These are phyloP conservation scores for Metschnikowia orientalis DNA, from an alignment of 805 yeast species.

Conservation along the genomic window DNA sequence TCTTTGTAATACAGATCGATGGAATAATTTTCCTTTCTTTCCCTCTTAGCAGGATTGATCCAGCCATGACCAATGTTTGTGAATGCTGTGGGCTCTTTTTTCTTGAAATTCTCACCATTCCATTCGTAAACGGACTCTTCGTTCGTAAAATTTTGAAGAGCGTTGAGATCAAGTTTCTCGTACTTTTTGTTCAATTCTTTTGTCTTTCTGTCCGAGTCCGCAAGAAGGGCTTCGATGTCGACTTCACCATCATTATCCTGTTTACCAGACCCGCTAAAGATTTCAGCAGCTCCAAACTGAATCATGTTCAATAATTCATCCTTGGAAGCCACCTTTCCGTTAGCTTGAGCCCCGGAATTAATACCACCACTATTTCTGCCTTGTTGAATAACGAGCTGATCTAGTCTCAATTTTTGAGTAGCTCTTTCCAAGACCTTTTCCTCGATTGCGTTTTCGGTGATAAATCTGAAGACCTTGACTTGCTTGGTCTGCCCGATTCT, in stretches of 20 bases:
- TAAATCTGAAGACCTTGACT: constrained; percentile 71
- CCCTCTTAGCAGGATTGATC: constrained; percentile 85
- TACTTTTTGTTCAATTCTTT: constrained; percentile 58
- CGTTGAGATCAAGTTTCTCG: constrained; percentile 66
- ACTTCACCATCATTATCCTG: constrained; percentile 42
- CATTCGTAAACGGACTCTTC: constrained; percentile 74
- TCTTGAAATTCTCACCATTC: constrained; percentile 81
- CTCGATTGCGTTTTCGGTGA: constrained; percentile 79
- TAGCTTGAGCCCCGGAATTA: constrained; percentile 28
- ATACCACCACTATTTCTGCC: constrained; percentile 43
- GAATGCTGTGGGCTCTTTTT: constrained; percentile 44
- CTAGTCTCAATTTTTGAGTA: constrained; percentile 71
- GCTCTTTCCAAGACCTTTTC: constrained; percentile 81
- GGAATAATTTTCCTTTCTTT: constrained; percentile 77
- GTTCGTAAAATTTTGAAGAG: constrained; percentile 68
- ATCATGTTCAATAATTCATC: constrained; percentile 78
- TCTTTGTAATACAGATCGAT: constrained; percentile 85
- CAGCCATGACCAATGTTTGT: constrained; percentile 55
- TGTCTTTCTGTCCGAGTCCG: constrained; percentile 61
- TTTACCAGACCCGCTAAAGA: constrained; percentile 37
- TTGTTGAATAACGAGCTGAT: constrained; percentile 79
- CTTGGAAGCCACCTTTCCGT: constrained; percentile 46
- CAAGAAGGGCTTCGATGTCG: constrained; percentile 59
- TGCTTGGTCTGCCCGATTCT: constrained; percentile 85
- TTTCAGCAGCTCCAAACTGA: constrained; percentile 74